A percentile compares a stretch with the other conserved stretches of the same genome.
phyloP scores from a whole-genome alignment of 1,284 basidiomycete species.

The Cutaneotrichosporon arboriforme region DNA sequence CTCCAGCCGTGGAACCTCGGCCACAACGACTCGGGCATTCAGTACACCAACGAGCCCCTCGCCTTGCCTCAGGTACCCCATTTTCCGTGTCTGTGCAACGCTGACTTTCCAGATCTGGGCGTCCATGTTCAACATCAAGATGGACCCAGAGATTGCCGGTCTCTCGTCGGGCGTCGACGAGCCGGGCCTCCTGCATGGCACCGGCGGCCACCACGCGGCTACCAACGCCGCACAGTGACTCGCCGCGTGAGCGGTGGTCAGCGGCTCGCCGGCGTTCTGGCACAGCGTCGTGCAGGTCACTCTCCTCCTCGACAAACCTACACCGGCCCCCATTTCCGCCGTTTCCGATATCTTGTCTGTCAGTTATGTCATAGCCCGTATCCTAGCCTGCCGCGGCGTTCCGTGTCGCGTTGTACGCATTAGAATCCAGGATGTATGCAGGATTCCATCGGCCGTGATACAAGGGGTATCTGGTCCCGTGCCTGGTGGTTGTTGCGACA shows the following conservation, averaged over 20 bases:
- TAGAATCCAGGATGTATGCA: no score
- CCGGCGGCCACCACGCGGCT: not conserved
- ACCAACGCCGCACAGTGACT: not conserved
- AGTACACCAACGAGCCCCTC: conserved; percentile 18
- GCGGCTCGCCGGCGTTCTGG: no score
- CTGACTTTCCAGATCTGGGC: conserved; percentile 36
- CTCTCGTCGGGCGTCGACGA: not conserved
- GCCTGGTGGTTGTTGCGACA: no score
- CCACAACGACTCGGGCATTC: conserved; percentile 3
- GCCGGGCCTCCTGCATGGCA: not conserved
- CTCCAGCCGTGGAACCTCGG: conserved; percentile 15
- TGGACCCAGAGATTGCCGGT: conserved; percentile 17
- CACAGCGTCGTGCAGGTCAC: no score
- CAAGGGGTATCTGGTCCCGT: no score
- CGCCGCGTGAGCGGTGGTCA: not conserved
- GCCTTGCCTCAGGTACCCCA: conserved; percentile 21
- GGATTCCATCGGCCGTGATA: no score
- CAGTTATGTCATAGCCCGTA: no score
- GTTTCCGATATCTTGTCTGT: no score
- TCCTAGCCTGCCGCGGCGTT: no score
- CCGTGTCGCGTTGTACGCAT: no score
- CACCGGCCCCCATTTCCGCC: no score
- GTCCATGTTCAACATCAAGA: conserved; percentile 43
- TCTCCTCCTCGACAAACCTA: no score
- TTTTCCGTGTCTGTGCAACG: not conserved